Percentiles rank a stretch among this genome's conserved stretches.
Conservation (phyloP, 2,329 filamentous ascomycete species). For the Talaromyces amestolkiae region DNA sequence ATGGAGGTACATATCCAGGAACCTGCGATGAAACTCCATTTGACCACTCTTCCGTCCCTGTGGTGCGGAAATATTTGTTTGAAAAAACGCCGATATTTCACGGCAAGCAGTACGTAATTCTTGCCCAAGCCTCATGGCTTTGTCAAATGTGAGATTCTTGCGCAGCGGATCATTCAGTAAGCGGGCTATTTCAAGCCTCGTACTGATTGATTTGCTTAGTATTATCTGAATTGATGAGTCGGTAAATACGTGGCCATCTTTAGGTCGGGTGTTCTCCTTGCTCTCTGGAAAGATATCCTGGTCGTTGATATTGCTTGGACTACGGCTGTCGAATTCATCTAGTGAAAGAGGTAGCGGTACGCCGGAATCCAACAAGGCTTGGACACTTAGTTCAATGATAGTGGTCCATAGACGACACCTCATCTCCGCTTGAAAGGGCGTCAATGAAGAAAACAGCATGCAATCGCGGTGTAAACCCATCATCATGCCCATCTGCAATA, state of each 20-base stretch:
- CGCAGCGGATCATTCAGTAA: slow-evolving; percentile 9
- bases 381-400: slow-evolving; percentile 57
- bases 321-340: slow-evolving; percentile 48
- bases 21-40: slow-evolving; percentile 10
- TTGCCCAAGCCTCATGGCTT: slow-evolving; percentile 8
- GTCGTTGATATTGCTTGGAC: slow-evolving; percentile 54
- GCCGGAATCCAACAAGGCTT: slow-evolving; percentile 55
- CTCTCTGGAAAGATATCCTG: slow-evolving; percentile 38
- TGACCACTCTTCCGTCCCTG: background rate
- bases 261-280: background rate
- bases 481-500: slow-evolving; percentile 54
- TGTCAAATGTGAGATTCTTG: slow-evolving; percentile 21
- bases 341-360: slow-evolving; percentile 49
- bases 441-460: slow-evolving; percentile 33
- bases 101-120: slow-evolving; percentile 7
- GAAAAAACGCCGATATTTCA: slow-evolving; percentile 7
- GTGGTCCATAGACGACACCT: slow-evolving; percentile 58
- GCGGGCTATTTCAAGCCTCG: slow-evolving; percentile 14
- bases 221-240: slow-evolving; percentile 17
- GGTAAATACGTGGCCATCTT: background rate
- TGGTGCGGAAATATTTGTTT: background rate
- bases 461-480: slow-evolving; percentile 52
- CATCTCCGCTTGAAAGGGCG: slow-evolving; percentile 45
- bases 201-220: slow-evolving; percentile 1
- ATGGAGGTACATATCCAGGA: slow-evolving; percentile 14